Percentiles rank a stretch among this genome's conserved stretches.
These are phyloP conservation scores for Leucoagaricus sp. DNA, from an alignment of 1,284 basidiomycete species.

Conservation along the genomic window DNA sequence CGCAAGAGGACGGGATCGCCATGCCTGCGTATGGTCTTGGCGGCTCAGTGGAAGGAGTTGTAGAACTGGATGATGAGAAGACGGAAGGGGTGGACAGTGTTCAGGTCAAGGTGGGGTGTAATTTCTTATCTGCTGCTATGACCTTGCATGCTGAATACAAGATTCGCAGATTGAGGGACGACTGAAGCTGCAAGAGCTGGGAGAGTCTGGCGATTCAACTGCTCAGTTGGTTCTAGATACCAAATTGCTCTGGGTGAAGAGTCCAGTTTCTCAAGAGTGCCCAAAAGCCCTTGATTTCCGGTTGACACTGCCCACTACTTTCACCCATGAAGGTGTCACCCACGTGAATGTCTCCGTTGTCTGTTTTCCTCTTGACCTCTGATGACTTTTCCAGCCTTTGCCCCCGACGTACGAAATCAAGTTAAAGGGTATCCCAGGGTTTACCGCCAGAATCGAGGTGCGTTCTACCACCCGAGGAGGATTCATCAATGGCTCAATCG, in stretches of 20 bases:
- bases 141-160: neutral
- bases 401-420: constrained; percentile 66
- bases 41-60: constrained; percentile 52
- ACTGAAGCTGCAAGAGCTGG: constrained; percentile 61
- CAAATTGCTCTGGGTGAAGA: constrained; percentile 57
- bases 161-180: constrained; percentile 56
- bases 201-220: constrained; percentile 58
- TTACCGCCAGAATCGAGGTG: constrained; percentile 55
- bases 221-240: constrained; percentile 54
- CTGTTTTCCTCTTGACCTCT: constrained; percentile 6
- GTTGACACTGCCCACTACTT: constrained; percentile 57
- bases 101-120: constrained; percentile 56
- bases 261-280: constrained; percentile 43
- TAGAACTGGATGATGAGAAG: constrained; percentile 51
- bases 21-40: constrained; percentile 61
- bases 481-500: neutral
- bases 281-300: constrained; percentile 55
- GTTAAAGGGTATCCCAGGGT: constrained; percentile 67
- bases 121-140: neutral
- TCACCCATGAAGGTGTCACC: constrained; percentile 51
- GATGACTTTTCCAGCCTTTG: constrained; percentile 42
- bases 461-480: neutral
- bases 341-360: constrained; percentile 43
- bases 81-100: constrained; percentile 57
- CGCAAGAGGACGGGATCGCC: constrained; percentile 48